Base-by-base conservation (phyloP, 1,139 yeast species). In the Yamadazyma blattariae region DNA sequence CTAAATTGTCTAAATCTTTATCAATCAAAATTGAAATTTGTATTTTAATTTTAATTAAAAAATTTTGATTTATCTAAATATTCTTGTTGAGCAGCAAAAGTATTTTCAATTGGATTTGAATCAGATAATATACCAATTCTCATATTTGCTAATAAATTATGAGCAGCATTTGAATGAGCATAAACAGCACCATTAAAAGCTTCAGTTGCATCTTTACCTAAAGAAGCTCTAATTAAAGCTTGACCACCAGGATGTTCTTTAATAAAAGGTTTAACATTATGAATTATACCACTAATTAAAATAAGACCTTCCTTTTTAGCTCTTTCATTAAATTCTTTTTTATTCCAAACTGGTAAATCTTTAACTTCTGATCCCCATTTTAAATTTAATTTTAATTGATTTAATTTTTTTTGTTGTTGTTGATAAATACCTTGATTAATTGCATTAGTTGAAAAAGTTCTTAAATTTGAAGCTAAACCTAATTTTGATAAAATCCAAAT, bases 121-220 rank as follows among this genome's bases (percentile, higher is more conserved):
- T 82, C 90, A 56, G 79, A 74, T 40, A 92, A 82, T 33, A 92
- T 94, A 20, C 97, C 97, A 19, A 92, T 86, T 70, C 98, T 84
- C 95, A 90, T 83, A 25, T 94, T 84, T 22, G 97, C 95, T 57
- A 92, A 78, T 62, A 92, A 69, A 67, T 92, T 92, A 67, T 92
- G 97, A 31, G 97, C 98, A 45, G 98, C 98, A 56, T 90, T 92
- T 30, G 97, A 87, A 66, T 92, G 98, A 36, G 87, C 82, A 62
- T 92, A 92, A 29, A 92, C 98, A 55, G 96, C 97, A 55, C 98
- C 98, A 60, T 89, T 89, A 75, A 92, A 92, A 3, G 96, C 97
- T 54, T 87, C 86, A 27, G 97, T 89, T 34, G 96, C 97, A 62
- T 92, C 98, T 66, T 88, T 90, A 56, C 97, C 97, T 47, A 84